Base-by-base conservation (phyloP, 208 protist species). In the Wallacemonas sp. region DNA sequence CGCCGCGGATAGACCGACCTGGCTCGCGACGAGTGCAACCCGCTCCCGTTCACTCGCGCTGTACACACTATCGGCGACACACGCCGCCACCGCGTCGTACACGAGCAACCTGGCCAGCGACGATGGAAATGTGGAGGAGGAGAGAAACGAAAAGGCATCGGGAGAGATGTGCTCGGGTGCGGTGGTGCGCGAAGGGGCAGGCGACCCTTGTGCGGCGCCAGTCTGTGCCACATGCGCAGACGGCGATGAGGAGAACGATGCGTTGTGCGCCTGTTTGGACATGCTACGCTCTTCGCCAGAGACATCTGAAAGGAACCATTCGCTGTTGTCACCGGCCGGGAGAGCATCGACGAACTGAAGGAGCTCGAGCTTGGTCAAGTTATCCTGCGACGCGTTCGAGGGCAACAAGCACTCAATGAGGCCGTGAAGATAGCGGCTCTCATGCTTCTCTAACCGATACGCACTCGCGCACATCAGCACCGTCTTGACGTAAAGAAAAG, bases 401-500 rank as follows among this genome's bases (percentile, higher is more conserved):
- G 85, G 79, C 1, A 91, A 46, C 28, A 91, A 66, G 15, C 70
- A 61, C 39, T 88, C 79, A 33, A 91, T 72, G 22, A 91, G 72
- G 2, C 85, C 81, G 68, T 79, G 77, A 22, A 91, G 68, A 58
- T 88, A 86, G 15, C 75, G 47, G 17, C 79, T 63, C 56, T 86
- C 66, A 14, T 49, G 44, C 36, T 79, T 54, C 54, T 62, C 59
- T 22, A 80, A 49, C 0, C 78, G 64, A 30, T 72, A 21, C 26
- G 68, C 79, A 14, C 77, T 73, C 49, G 74, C 72, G 66, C 81
- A 88, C 38, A 87, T 79, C 2, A 94, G 61, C 15, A 95, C 58
- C 1, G 83, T 87, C 58, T 91, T 92, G 0, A 92, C 76, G 59
- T 95, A 95, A 9, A 86, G 60, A 58, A 82, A 90, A 0, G 88